These are phyloP conservation scores for Mortierella hygrophila DNA, from an alignment of 192 early-diverging fungal species.

Conservation along the genomic window DNA sequence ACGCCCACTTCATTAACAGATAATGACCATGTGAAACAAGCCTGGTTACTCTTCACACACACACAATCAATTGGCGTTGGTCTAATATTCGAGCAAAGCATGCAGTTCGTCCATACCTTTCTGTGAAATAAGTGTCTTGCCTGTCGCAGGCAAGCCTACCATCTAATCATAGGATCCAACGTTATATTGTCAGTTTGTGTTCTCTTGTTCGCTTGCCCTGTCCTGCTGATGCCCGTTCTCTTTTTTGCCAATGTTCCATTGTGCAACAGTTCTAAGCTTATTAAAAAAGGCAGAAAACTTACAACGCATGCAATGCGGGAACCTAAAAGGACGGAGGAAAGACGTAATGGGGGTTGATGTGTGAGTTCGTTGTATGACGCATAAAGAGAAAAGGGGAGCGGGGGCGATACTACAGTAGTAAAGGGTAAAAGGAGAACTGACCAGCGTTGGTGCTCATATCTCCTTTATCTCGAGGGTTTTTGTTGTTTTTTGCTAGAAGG, in stretches of 20 bases:
- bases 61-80: neutral
- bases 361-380: neutral
- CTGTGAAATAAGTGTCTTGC: constrained; percentile 97
- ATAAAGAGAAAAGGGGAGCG: too few relatives aligned
- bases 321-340: constrained; percentile 25
- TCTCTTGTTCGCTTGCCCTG: neutral
- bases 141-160: constrained; percentile 92
- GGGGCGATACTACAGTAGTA: neutral
- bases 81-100: neutral
- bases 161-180: constrained; percentile 64
- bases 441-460: constrained; percentile 33
- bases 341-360: neutral
- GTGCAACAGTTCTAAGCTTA: neutral
- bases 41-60: neutral
- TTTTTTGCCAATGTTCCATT: neutral
- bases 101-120: constrained; percentile 69
- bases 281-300: constrained; percentile 6
- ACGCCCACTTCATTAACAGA: too few relatives aligned
- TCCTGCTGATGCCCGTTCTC: too few relatives aligned
- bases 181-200: neutral
- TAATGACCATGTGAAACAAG: neutral
- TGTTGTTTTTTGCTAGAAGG: neutral
- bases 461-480: neutral
- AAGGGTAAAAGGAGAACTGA: neutral
- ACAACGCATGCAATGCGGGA: constrained; percentile 65